Conservation (phyloP, 352 stramenopile species). For the Phytophthora citrophthora region DNA sequence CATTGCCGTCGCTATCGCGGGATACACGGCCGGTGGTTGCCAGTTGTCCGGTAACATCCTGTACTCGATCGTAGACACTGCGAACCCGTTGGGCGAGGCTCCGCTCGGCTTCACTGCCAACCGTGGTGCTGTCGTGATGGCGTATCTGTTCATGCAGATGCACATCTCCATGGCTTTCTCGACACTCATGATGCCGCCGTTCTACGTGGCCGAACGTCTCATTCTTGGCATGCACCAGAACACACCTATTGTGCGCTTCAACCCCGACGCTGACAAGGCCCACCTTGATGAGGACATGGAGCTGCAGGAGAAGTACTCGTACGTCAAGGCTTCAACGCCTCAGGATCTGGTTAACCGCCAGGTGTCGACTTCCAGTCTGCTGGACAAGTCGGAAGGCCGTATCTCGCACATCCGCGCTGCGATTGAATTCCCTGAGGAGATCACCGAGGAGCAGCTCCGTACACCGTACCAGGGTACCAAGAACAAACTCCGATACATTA, state of each 20-base stretch:
- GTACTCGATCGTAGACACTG: constrained; percentile 30
- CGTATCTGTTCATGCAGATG: constrained; percentile 37
- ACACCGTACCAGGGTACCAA: constrained; percentile 47
- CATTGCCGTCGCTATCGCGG: constrained; percentile 16
- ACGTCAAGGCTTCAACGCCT: constrained; percentile 27
- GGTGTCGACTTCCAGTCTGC: constrained; percentile 21
- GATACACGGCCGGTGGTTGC: constrained; percentile 24
- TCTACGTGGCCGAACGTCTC: constrained; percentile 36
- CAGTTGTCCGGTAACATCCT: constrained; percentile 31
- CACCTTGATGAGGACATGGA: constrained; percentile 27
- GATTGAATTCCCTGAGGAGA: constrained; percentile 30
- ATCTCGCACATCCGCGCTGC: constrained; percentile 25
- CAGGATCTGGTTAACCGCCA: constrained; percentile 22
- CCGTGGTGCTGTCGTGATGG: constrained; percentile 27
- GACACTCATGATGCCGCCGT: constrained; percentile 26
- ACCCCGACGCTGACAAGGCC: constrained; percentile 15
- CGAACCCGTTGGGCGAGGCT: constrained; percentile 15
- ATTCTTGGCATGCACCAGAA: constrained; percentile 33
- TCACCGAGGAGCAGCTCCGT: constrained; percentile 34
- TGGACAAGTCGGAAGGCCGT: constrained; percentile 28
- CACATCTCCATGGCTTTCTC: constrained; percentile 32
- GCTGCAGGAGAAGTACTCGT: constrained; percentile 33
- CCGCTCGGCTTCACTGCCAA: constrained; percentile 27
- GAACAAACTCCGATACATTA: constrained; percentile 49
- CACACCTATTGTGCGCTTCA: constrained; percentile 21